Percentiles rank a stretch among this genome's conserved stretches.
Conservation (phyloP, 176 grass and related monocot genomes). For the Dendrocalamus sinicus region DNA sequence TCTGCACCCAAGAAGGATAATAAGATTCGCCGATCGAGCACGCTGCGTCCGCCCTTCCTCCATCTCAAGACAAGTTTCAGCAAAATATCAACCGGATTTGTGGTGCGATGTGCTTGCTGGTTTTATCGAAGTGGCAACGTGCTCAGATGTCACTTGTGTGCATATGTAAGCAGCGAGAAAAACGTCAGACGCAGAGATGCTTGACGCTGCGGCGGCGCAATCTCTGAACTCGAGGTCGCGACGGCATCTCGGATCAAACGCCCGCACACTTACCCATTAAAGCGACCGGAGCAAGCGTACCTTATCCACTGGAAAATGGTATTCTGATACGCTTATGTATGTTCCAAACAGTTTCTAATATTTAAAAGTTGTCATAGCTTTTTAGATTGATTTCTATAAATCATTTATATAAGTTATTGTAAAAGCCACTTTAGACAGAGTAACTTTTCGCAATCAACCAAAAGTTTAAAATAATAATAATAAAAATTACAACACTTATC, state of each 20-base stretch:
- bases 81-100: background rate
- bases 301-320: background rate
- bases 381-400: too few relatives aligned
- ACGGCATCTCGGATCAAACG: background rate
- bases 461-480: too few relatives aligned
- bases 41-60: background rate
- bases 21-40: background rate
- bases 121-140: background rate
- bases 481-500: background rate
- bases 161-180: background rate
- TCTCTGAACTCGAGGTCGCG: background rate
- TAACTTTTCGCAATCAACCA: too few relatives aligned
- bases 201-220: background rate
- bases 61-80: background rate
- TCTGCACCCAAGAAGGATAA: too few relatives aligned
- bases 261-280: background rate
- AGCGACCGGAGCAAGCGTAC: background rate
- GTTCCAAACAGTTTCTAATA: too few relatives aligned
- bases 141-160: background rate
- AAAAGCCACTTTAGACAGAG: too few relatives aligned
- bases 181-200: background rate
- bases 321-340: too few relatives aligned
- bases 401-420: too few relatives aligned
- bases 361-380: too few relatives aligned
- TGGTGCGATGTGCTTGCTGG: background rate